Evolutionary conservation across 2,329 filamentous ascomycete genomes (phyloP), one percentile per base, ranked within the genome.

Genomic region (Magnaporthiopsis incrustans): DNA sequence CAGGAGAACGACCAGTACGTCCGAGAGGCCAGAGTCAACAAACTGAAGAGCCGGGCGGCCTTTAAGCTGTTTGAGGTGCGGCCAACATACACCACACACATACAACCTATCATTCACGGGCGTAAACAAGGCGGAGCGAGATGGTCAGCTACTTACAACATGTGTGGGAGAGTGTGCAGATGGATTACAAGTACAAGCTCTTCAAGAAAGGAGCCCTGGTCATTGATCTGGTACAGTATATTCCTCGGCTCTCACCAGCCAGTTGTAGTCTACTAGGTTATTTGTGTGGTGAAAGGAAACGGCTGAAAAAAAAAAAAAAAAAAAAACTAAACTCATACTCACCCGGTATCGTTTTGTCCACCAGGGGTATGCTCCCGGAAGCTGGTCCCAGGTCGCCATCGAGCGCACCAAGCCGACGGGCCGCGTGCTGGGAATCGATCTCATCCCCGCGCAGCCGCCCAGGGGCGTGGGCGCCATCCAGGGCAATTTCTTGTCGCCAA

Each of bases 391-490:
- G 87, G 92, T 98, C 50, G 95, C 95, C 25, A 79, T 90, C 44
- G 89, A 91, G 66, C 84, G 87, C 63, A 96, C 91, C 5, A 82
- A 84, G 66, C 93, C 93, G 0, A 77, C 84, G 59, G 92, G 93
- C 11, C 85, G 89, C 58, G 88, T 99, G 15, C 80, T 99, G 33
- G 96, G 95, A 14, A 94, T 99, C 71, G 95, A 99, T 74, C 84
- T 99, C 62, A 92, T 99, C 68, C 95, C 95, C 5, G 91, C 92
- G 0, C 89, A 94, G 73, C 94, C 96, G 6, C 95, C 95, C 0
- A 87, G 85, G 71, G 95, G 95, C 27, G 92, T 96, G n/a, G 93
- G 91, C 33, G 92, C 92, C 2, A 92, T 99, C 65, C 95, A 99
- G 76, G 95, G 96, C 60, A 91, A 99, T 74, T 98, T 99, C 69